Conservation (phyloP, 1,284 basidiomycete genomes). For the Meira miltonrushii region DNA sequence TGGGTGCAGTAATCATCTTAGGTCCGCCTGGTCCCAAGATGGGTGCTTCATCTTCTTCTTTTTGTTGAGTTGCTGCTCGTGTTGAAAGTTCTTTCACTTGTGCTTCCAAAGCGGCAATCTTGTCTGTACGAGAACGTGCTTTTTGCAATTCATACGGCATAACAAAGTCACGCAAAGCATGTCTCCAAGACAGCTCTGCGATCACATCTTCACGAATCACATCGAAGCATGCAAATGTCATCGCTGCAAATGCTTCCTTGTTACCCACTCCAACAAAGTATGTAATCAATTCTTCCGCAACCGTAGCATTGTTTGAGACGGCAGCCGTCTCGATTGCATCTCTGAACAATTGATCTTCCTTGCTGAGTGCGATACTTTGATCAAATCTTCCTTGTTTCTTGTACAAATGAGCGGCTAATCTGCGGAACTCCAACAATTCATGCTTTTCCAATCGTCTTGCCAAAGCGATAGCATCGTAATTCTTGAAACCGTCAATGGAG, state of each 20-base stretch:
- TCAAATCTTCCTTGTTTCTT: conserved; percentile 95
- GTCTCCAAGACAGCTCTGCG: conserved; percentile 90
- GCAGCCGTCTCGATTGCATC: conserved; percentile 93
- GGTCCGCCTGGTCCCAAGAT: conserved; percentile 30
- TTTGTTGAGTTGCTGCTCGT: conserved; percentile 77
- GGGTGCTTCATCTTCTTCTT: conserved; percentile 61
- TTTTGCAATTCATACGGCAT: conserved; percentile 90
- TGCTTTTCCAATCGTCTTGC: conserved; percentile 83
- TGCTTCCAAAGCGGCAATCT: conserved; percentile 63
- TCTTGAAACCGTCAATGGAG: conserved; percentile 94
- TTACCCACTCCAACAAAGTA: conserved; percentile 89
- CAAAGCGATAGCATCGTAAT: conserved; percentile 87
- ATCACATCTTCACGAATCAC: conserved; percentile 83
- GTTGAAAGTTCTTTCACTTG: conserved; percentile 68
- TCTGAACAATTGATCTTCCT: conserved; percentile 92
- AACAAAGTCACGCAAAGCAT: conserved; percentile 89
- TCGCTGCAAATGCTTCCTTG: conserved; percentile 92
- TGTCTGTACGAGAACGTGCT: conserved; percentile 54
- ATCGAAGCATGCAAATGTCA: conserved; percentile 87
- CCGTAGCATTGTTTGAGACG: conserved; percentile 69
- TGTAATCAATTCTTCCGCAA: conserved; percentile 85
- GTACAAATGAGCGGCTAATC: conserved; percentile 85
- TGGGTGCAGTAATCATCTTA: conserved; percentile 7
- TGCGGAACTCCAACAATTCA: conserved; percentile 86
- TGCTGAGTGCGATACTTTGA: conserved; percentile 86